Evolutionary conservation across 1,284 basidiomycete species (phyloP).

Genomic region (Pholiota adiposa): DNA sequence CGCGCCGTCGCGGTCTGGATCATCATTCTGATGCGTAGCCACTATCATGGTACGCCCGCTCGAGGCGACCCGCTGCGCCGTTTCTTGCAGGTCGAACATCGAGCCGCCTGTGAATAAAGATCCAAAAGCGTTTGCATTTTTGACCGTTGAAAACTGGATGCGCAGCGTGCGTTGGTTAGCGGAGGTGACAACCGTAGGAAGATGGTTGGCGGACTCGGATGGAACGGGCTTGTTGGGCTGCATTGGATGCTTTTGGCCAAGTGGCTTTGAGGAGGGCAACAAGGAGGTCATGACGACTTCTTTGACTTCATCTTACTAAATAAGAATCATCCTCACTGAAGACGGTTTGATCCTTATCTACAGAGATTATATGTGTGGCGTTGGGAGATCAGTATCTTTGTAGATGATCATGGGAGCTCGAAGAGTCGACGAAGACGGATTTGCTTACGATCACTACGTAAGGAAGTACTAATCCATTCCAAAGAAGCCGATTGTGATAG

Average conservation of each 20-base stretch:
- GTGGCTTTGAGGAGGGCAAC: neutral
- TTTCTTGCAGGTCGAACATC: neutral
- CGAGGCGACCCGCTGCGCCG: neutral
- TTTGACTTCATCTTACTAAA: neutral
- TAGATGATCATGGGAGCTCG: no score
- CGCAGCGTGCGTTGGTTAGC: neutral
- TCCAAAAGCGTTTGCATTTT: neutral
- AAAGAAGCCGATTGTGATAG: no score
- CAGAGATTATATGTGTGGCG: no score
- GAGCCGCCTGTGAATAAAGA: neutral
- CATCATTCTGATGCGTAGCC: neutral
- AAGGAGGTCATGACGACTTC: neutral
- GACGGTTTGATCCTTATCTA: no score
- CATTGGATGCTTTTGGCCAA: no score
- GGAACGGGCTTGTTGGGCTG: neutral
- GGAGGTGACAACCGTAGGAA: neutral
- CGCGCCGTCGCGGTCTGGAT: no score
- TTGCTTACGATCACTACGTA: no score
- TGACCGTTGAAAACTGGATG: neutral
- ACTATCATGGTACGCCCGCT: conserved; percentile 1
- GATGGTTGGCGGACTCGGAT: neutral
- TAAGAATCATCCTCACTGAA: no score
- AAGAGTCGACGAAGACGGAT: no score
- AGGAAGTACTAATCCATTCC: no score
- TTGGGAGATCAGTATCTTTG: no score